Evolutionary conservation across 1,139 yeast genomes (phyloP), one percentile per base, ranked within the genome.

Genomic region (Oligophagozyma castellii): DNA sequence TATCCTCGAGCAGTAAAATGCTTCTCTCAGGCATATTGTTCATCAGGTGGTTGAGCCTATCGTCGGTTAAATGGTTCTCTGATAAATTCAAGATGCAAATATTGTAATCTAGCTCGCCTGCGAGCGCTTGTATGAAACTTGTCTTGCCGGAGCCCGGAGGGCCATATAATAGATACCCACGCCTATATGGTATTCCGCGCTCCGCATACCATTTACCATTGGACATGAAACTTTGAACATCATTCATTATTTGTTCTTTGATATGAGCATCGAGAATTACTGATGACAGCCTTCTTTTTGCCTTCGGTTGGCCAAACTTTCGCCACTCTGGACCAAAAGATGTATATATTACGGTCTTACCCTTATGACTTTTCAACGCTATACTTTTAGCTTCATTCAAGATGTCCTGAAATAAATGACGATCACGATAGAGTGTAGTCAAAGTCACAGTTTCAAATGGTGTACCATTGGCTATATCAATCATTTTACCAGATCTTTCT

Each of bases 251-350:
- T 11, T 54, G 46, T 35, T 76, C 79, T 38, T 74, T 72, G 27
- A 89, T 60, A 1, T 83, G 89, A 21, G 66, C 53, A 48, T 84
- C 96, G 34, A 89, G 60, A 22, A 89, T 74, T 11, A 89, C 99
- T 10, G 93, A 79, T 4, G 80, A 89, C 22, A 86, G 57, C 28
- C 76, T 60, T 44, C 99, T 66, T 55, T 89, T 86, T 42, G 76
- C 76, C 40, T 95, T 66, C 2, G 99, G 96, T 49, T 79, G 92
- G 2, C 99, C 99, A 59, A 89, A 89, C 3, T 95, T 94, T 43
- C 98, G 65, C 99, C 99, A 89, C 49, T 89, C 99, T 10, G 95
- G 95, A 1, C 96, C 98, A 80, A 92, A 86, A 2, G 95, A 79
- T 2, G 95, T 83, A 55, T 70, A 89, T 5, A 89, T 61, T 6